Percentiles rank a stretch among this genome's conserved stretches.
Evolutionary conservation across 2,329 filamentous ascomycete species (phyloP).

Genomic region (Pyrenophora seminiperda): DNA sequence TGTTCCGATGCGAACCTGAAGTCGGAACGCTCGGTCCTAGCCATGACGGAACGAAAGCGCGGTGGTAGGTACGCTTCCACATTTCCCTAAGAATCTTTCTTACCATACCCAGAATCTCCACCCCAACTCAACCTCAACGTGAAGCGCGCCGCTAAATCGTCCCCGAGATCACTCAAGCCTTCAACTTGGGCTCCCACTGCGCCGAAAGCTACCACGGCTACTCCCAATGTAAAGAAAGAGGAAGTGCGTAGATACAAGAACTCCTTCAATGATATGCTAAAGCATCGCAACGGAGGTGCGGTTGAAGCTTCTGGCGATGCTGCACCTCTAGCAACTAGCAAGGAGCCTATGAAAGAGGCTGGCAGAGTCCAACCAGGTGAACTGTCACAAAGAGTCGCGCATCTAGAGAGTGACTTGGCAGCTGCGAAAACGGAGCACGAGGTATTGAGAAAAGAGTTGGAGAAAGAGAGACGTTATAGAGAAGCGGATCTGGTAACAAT

Average conservation of each 20-base stretch:
- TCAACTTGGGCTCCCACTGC: conserved; percentile 32
- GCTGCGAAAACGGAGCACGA: conserved; percentile 31
- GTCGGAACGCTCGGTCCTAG: conserved; percentile 17
- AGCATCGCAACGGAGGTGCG: conserved; percentile 10
- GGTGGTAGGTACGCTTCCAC: conserved; percentile 38
- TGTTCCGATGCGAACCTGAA: conserved; percentile 22
- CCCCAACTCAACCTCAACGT: conserved; percentile 30
- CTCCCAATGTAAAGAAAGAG: conserved; percentile 38
- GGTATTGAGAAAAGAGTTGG: conserved; percentile 32
- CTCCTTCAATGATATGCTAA: conserved; percentile 42
- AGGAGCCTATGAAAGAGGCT: conserved; percentile 1
- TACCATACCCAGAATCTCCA: conserved; percentile 27
- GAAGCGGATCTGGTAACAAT: conserved; percentile 26
- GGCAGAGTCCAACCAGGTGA: not conserved
- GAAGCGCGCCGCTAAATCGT: conserved; percentile 32
- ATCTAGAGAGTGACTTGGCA: conserved; percentile 37
- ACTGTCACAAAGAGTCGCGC: conserved; percentile 23
- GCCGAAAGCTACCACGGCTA: conserved; percentile 38
- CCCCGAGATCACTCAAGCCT: conserved; percentile 32
- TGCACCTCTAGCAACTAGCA: not conserved
- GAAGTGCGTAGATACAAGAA: conserved; percentile 38
- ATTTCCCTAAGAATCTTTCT: not conserved
- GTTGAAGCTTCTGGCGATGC: conserved; percentile 1
- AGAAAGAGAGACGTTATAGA: conserved; percentile 26
- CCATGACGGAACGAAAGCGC: conserved; percentile 41